A percentile compares a stretch with the other conserved stretches of the same genome.
Conservation (phyloP, 2,329 filamentous ascomycete species). For the Sclerotiophoma versabilis region DNA sequence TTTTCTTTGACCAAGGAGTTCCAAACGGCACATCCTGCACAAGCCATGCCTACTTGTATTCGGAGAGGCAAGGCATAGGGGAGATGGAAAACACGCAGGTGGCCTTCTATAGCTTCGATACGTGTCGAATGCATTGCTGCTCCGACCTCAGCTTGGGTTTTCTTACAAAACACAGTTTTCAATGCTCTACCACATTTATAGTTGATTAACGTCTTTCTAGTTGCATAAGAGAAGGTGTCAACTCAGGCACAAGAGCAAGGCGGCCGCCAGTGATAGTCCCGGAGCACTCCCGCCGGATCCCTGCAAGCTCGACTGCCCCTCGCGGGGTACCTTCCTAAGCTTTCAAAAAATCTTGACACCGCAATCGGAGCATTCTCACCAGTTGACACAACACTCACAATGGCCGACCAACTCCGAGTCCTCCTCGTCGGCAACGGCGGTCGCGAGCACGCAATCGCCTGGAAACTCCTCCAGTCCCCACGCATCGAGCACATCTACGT, state of each 20-base stretch:
- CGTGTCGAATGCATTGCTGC: conserved; percentile 1
- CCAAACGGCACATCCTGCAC: background rate
- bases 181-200: too few relatives aligned
- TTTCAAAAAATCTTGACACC: conserved; percentile 24
- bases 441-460: conserved; percentile 91
- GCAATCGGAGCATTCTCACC: conserved; percentile 10
- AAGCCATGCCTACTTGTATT: background rate
- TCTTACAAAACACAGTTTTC: too few relatives aligned
- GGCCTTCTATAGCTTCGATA: conserved; percentile 3
- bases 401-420: conserved; percentile 53
- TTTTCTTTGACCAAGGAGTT: too few relatives aligned
- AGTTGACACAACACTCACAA: conserved; percentile 18
- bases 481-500: conserved; percentile 76
- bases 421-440: conserved; percentile 93
- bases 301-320: conserved; percentile 4
- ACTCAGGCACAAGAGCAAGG: conserved; percentile 1
- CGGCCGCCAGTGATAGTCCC: conserved; percentile 1
- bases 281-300: conserved; percentile 11
- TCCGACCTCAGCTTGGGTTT: too few relatives aligned
- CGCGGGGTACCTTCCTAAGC: conserved; percentile 21
- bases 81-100: background rate
- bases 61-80: background rate
- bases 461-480: conserved; percentile 87
- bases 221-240: too few relatives aligned
- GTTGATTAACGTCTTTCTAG: too few relatives aligned